Evolutionary conservation across 2,329 filamentous ascomycete species (phyloP).

Genomic region (Seiridium cupressi): DNA sequence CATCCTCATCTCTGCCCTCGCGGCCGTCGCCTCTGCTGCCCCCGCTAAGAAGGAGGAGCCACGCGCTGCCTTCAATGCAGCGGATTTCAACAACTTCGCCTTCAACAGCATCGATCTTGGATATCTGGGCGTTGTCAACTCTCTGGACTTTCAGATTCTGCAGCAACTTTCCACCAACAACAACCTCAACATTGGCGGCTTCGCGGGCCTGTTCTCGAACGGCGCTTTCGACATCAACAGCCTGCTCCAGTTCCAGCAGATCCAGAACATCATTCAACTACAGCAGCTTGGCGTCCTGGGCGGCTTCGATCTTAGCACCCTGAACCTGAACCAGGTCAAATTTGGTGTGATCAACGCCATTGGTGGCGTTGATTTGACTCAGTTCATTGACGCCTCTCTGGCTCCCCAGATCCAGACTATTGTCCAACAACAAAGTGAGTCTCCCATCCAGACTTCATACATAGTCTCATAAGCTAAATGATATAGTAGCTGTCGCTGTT

Average conservation of each 20-base stretch:
- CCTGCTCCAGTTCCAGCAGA: constrained; percentile 38
- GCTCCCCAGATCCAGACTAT: constrained; percentile 30
- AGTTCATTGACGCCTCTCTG: constrained; percentile 27
- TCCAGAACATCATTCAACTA: constrained; percentile 31
- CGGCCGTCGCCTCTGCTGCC: constrained; percentile 42
- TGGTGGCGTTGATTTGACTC: constrained; percentile 28
- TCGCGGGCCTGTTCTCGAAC: constrained; percentile 39
- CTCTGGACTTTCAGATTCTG: constrained; percentile 25
- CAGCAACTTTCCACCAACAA: constrained; percentile 37
- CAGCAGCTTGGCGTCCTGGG: constrained; percentile 38
- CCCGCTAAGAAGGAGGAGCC: constrained; percentile 30
- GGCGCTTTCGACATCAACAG: constrained; percentile 47
- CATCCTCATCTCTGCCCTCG: constrained; percentile 42
- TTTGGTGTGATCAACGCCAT: constrained; percentile 39
- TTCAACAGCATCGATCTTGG: constrained; percentile 35
- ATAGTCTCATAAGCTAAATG: background rate
- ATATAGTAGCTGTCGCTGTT: background rate
- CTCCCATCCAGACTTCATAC: background rate
- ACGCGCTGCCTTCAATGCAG: constrained; percentile 27
- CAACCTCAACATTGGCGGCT: constrained; percentile 28
- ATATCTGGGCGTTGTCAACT: constrained; percentile 31
- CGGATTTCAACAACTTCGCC: constrained; percentile 28
- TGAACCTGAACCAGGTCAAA: constrained; percentile 38
- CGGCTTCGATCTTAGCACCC: constrained; percentile 42
- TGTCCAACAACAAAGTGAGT: constrained; percentile 19